phyloP scores from a whole-genome alignment of 345 rosid species.

The Eucalyptus curtisii region DNA sequence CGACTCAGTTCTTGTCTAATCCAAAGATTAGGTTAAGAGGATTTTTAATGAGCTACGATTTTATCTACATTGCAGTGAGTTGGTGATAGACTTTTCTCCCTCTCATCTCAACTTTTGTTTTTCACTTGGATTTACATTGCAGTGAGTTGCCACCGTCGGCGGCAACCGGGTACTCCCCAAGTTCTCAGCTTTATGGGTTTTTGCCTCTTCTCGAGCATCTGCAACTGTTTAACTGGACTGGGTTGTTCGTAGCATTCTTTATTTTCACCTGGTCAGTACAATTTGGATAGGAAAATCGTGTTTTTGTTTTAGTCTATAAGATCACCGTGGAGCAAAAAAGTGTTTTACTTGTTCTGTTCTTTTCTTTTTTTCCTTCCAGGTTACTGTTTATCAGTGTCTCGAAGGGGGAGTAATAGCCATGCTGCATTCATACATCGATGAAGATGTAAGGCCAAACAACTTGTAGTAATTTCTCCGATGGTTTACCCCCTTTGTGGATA shows the following conservation, averaged over 20 bases:
- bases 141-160: slow-evolving; percentile 83
- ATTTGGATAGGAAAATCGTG: neutral
- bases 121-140: too few relatives aligned
- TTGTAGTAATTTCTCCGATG: neutral
- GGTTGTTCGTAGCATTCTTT: neutral
- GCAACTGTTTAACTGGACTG: neutral
- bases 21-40: neutral
- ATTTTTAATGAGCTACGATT: neutral
- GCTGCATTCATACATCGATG: slow-evolving; percentile 76
- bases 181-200: neutral
- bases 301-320: neutral
- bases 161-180: slow-evolving; percentile 52
- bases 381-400: slow-evolving; percentile 85
- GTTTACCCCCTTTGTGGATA: neutral
- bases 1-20: neutral
- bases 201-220: neutral
- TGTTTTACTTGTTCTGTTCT: neutral
- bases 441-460: slow-evolving; percentile 49
- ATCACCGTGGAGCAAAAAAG: neutral
- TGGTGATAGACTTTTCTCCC: neutral
- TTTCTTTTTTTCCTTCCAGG: slow-evolving; percentile 17
- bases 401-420: slow-evolving; percentile 78
- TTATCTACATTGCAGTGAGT: neutral
- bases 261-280: neutral
- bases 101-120: neutral